A percentile compares a stretch with the other conserved stretches of the same genome.
Evolutionary conservation across 768 basidiomycete genomes (phyloP).

Genomic region (Suillus cothurnatus): DNA sequence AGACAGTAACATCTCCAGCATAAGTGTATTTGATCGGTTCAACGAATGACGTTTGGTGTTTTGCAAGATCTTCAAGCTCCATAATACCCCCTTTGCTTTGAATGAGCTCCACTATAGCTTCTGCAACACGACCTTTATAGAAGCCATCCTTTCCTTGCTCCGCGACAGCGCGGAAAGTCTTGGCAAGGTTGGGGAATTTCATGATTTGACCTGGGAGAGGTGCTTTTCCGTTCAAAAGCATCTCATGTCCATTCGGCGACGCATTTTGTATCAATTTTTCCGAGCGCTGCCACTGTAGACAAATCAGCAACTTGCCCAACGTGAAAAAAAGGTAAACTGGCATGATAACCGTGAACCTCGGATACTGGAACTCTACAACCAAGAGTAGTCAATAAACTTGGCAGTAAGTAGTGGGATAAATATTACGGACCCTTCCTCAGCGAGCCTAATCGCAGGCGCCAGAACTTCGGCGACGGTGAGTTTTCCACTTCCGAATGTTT

Average conservation of each 20-base stretch:
- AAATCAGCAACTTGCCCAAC: slow-evolving; percentile 11
- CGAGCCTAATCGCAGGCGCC: slow-evolving; percentile 87
- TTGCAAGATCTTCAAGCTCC: slow-evolving; percentile 91
- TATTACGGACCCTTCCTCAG: slow-evolving; percentile 77
- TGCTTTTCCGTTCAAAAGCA: slow-evolving; percentile 83
- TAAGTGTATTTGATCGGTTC: slow-evolving; percentile 94
- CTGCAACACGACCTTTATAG: slow-evolving; percentile 89
- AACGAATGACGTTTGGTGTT: slow-evolving; percentile 76
- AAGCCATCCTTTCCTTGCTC: slow-evolving; percentile 88
- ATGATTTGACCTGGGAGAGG: slow-evolving; percentile 87
- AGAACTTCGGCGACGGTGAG: slow-evolving; percentile 70
- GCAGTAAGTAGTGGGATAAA: not conserved
- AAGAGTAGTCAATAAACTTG: slow-evolving; percentile 4
- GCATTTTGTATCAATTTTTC: slow-evolving; percentile 77
- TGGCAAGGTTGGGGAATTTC: slow-evolving; percentile 77
- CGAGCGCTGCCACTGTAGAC: slow-evolving; percentile 45
- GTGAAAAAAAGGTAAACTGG: slow-evolving; percentile 31
- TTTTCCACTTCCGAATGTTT: slow-evolving; percentile 74
- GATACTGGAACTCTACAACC: slow-evolving; percentile 76
- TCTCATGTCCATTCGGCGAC: slow-evolving; percentile 83
- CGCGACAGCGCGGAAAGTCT: slow-evolving; percentile 80
- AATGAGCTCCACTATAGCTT: slow-evolving; percentile 87
- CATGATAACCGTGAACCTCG: slow-evolving; percentile 69
- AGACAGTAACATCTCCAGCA: slow-evolving; percentile 80
- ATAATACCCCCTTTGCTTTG: slow-evolving; percentile 89